phyloP scores from a whole-genome alignment of 495 filamentous ascomycete genomes.

The Aspergillus haitiensis region DNA sequence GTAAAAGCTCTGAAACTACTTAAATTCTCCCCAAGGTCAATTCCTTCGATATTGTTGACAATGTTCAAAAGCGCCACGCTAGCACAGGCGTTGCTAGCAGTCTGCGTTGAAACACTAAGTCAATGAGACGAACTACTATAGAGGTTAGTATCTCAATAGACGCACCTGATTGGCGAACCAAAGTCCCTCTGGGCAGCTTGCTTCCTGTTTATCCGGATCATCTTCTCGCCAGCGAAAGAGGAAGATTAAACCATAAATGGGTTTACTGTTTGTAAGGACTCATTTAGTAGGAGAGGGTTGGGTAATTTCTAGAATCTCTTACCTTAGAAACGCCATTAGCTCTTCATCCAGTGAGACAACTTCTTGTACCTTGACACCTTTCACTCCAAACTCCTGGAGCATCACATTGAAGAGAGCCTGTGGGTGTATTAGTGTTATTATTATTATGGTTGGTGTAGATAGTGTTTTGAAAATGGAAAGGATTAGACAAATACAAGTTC shows the following conservation, averaged over 20 bases:
- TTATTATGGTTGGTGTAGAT: background rate
- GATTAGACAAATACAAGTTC: background rate
- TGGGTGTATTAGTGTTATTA: background rate
- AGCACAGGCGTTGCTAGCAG: constrained; percentile 79
- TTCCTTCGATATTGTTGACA: constrained; percentile 72
- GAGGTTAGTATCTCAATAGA: background rate
- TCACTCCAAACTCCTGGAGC: constrained; percentile 73
- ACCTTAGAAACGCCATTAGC: constrained; percentile 65
- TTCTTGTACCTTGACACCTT: constrained; percentile 73
- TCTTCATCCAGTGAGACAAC: constrained; percentile 73
- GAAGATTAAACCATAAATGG: constrained; percentile 80
- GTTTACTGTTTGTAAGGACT: constrained; percentile 49
- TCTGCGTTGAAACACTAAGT: constrained; percentile 45
- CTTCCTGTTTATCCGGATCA: constrained; percentile 56
- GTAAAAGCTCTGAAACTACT: constrained; percentile 71
- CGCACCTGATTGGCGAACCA: constrained; percentile 95
- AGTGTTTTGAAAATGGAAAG: background rate
- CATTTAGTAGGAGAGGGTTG: constrained; percentile 7
- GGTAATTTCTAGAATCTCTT: constrained; percentile 20
- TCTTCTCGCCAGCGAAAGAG: constrained; percentile 71
- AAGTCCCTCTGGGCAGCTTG: constrained; percentile 63
- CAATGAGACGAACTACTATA: constrained; percentile 1
- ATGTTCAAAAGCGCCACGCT: constrained; percentile 89
- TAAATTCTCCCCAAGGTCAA: constrained; percentile 67
- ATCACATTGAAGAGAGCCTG: constrained; percentile 84